Evolutionary conservation across 2,329 filamentous ascomycete species (phyloP), one percentile per base, ranked within the genome.

Genomic region (Neonectria coccinea): DNA sequence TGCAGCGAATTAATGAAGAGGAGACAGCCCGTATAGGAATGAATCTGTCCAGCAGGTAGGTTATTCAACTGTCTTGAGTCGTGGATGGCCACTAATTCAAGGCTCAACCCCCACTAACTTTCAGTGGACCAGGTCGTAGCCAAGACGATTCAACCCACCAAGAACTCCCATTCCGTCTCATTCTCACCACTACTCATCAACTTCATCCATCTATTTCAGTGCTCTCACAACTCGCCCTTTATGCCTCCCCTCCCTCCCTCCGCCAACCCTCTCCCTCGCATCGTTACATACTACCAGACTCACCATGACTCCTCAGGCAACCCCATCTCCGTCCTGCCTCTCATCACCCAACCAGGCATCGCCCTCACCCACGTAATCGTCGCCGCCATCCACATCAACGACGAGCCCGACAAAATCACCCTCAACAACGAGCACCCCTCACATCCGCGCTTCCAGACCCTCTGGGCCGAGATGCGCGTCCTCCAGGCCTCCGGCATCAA

Each of bases 331-430:
- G 79, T 87, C 64, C 80, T 88, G 3, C 85, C 85, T 1, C 79
- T 88, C 59, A 75, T 88, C 68, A 81, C 77, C 16, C 78, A 83
- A 51, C 74, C 82, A 5, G 76, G 77, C 60, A 84, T 87, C 66
- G 77, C 82, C 41, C 76, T 86, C 27, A 97, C 94, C 0, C 94
- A 97, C 79, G 84, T 97, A 64, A 94, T 97, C 71, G 81, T 97
- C 53, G 93, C 92, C 6, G 94, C 94, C 12, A 88, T 97, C 64
- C 94, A 97, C 79, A 82, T 97, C 71, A 94, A 96, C 77, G 83
- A 86, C 6, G 79, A 81, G 20, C 88, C 92, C 1, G 83, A 83
- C 9, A 84, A 88, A 63, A 86, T 95, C 71, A 92, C 90, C 0
- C 86, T 97, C 68, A 97, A 97, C 78, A 90, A 97, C 79, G 87